Percentiles rank a stretch among this genome's conserved stretches.
These are phyloP conservation scores for Penicillium desertorum DNA, from an alignment of 495 filamentous ascomycete genomes.

Conservation along the genomic window DNA sequence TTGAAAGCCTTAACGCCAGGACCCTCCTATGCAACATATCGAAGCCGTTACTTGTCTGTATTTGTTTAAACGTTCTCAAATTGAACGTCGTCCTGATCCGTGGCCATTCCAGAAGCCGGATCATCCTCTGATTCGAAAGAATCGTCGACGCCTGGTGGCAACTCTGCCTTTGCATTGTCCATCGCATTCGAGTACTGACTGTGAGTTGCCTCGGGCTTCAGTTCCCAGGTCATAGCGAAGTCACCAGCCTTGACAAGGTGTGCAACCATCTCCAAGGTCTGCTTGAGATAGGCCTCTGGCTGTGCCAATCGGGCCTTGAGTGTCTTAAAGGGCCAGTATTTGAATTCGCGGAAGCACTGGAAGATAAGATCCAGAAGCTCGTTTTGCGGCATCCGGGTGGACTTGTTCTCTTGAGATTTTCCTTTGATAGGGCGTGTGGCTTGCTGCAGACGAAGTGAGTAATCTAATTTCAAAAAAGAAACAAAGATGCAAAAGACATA, in stretches of 20 bases:
- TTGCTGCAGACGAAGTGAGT: constrained; percentile 33
- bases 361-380: constrained; percentile 83
- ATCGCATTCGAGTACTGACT: constrained; percentile 50
- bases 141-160: constrained; percentile 44
- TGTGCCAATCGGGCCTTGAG: constrained; percentile 72
- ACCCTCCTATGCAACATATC: constrained; percentile 32
- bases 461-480: neutral
- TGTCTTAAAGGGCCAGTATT: constrained; percentile 85
- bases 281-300: constrained; percentile 87
- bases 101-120: constrained; percentile 45
- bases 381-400: constrained; percentile 80
- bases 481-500: constrained; percentile 25
- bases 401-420: constrained; percentile 69
- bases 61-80: constrained; percentile 66
- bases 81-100: constrained; percentile 68
- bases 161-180: constrained; percentile 46
- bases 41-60: neutral
- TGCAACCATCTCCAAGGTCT: constrained; percentile 79
- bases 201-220: constrained; percentile 69
- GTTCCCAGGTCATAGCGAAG: constrained; percentile 79
- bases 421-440: constrained; percentile 39
- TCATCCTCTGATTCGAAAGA: constrained; percentile 49
- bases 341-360: constrained; percentile 74
- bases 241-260: constrained; percentile 73
- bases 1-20: constrained; percentile 23